A percentile compares a stretch with the other conserved stretches of the same genome.
These are phyloP conservation scores for Plasmopara halstedii DNA, from an alignment of 352 stramenopile genomes.

Conservation along the genomic window DNA sequence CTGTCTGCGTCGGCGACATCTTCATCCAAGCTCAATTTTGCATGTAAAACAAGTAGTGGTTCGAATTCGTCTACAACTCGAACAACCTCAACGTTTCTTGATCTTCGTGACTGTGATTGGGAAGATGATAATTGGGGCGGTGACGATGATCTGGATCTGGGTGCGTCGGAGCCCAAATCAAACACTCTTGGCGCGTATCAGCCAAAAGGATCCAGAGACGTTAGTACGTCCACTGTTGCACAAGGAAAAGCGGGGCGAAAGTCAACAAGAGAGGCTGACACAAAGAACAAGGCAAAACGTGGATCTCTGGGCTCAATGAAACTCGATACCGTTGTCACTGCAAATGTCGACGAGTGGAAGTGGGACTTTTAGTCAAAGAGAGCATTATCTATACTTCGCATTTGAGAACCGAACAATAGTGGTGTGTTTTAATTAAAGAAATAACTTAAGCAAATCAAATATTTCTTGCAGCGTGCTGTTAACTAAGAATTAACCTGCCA, in stretches of 20 bases:
- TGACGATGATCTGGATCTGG: conserved; percentile 39
- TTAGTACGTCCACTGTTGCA: conserved; percentile 8
- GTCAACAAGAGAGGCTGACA: conserved; percentile 42
- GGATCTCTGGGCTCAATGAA: conserved; percentile 55
- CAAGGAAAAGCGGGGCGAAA: conserved; percentile 7
- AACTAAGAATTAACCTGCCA: no score
- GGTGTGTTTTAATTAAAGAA: no score
- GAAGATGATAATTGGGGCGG: conserved; percentile 63
- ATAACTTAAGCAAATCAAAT: no score
- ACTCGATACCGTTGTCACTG: conserved; percentile 23
- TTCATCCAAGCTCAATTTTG: conserved; percentile 48
- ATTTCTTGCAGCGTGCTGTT: no score
- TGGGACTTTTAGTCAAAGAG: conserved; percentile 80
- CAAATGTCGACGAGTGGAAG: conserved; percentile 70
- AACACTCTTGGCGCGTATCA: conserved; percentile 12
- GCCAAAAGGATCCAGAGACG: conserved; percentile 8
- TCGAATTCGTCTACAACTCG: conserved; percentile 2
- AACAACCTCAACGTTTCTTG: conserved; percentile 11
- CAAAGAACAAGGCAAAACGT: conserved; percentile 53
- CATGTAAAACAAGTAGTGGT: conserved; percentile 7
- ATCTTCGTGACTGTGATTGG: conserved; percentile 34
- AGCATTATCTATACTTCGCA: no score
- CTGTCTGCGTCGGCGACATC: conserved; percentile 28
- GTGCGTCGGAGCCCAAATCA: conserved; percentile 10
- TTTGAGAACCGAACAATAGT: no score